These are phyloP conservation scores for Exophiala sp. DNA, from an alignment of 2,329 filamentous ascomycete genomes.

Conservation along the genomic window DNA sequence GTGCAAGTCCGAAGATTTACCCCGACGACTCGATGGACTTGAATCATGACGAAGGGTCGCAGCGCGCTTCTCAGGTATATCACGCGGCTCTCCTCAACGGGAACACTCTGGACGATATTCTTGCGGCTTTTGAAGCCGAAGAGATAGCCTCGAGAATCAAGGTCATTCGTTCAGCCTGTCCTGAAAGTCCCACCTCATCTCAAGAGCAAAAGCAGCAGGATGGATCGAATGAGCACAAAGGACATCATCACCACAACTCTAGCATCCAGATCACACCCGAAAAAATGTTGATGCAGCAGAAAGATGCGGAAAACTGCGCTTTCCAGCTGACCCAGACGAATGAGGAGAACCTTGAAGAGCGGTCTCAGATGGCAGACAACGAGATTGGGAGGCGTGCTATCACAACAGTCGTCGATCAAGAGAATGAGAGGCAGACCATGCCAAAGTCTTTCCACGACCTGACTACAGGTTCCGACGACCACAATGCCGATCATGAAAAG, in stretches of 20 bases:
- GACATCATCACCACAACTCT: constrained; percentile 5
- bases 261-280: constrained; percentile 9
- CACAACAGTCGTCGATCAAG: neutral
- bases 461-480: too few relatives aligned
- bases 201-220: neutral
- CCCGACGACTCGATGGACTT: neutral
- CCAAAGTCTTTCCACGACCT: too few relatives aligned
- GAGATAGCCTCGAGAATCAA: neutral
- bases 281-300: neutral
- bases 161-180: neutral
- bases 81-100: constrained; percentile 18
- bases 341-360: neutral
- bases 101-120: constrained; percentile 17
- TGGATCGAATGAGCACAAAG: neutral
- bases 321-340: neutral
- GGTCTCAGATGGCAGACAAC: neutral
- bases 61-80: constrained; percentile 16
- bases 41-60: neutral
- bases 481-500: neutral
- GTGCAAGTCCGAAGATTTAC: neutral
- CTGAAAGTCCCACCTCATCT: neutral
- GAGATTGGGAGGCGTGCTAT: neutral
- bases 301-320: neutral
- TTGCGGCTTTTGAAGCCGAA: constrained; percentile 16
- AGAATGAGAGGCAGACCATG: neutral